A percentile compares a stretch with the other conserved stretches of the same genome.
Evolutionary conservation across 139 green algal genomes (phyloP).

Genomic region (Closterium sp.): DNA sequence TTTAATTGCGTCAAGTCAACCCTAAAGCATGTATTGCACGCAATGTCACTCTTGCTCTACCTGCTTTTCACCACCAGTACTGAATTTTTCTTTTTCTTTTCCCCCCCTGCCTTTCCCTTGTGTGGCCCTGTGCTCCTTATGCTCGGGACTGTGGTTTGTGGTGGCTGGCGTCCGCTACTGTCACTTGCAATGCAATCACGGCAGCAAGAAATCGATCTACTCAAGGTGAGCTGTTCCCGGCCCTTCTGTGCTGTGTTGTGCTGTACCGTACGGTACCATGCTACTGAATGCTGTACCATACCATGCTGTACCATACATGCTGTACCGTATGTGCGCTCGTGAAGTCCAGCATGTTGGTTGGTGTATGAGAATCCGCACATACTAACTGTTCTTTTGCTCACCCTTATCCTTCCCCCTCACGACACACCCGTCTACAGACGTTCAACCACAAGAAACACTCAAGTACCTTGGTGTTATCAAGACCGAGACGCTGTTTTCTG

Average conservation of each 20-base stretch:
- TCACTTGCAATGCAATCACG: background rate
- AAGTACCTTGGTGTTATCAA: conserved; percentile 93
- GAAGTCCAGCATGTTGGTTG: too few relatives aligned
- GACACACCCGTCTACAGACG: conserved; percentile 57
- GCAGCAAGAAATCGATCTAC: conserved; percentile 43
- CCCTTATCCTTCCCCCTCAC: background rate
- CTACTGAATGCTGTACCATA: background rate
- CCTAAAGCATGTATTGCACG: too few relatives aligned
- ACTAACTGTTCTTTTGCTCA: conserved; percentile 43
- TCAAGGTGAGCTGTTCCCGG: background rate
- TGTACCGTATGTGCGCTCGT: background rate
- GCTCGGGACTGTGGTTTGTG: background rate
- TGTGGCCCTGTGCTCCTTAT: background rate
- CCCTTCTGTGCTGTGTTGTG: background rate
- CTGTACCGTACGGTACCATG: too few relatives aligned
- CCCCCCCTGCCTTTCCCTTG: background rate
- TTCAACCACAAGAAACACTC: conserved; percentile 96
- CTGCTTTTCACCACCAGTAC: background rate
- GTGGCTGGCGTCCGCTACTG: conserved; percentile 55
- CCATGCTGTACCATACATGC: background rate
- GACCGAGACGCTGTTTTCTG: conserved; percentile 58
- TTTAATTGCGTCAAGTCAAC: background rate
- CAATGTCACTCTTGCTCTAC: background rate
- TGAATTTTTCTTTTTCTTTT: too few relatives aligned
- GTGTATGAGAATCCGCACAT: too few relatives aligned